These are phyloP conservation scores for Chenopodium berlandieri DNA, from an alignment of 148 eudicot species.

Conservation along the genomic window DNA sequence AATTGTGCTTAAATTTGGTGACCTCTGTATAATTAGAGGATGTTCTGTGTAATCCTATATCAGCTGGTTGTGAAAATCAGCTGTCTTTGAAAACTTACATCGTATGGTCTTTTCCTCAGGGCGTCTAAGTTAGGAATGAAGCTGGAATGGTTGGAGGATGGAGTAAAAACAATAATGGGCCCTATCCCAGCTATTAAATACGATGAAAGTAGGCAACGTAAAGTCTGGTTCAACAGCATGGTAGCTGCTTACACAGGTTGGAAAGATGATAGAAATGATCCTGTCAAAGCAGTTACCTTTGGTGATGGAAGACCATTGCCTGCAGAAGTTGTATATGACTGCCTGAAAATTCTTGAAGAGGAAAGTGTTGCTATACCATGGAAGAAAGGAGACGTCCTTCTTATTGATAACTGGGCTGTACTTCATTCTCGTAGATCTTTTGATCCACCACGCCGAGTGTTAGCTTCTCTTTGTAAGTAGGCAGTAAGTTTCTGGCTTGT, in stretches of 20 bases:
- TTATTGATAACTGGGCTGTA: constrained; percentile 82
- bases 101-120: constrained; percentile 33
- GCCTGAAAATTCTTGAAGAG: constrained; percentile 66
- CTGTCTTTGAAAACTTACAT: not conserved
- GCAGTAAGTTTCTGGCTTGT: not conserved
- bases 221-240: constrained; percentile 93
- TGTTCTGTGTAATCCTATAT: not conserved
- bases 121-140: constrained; percentile 78
- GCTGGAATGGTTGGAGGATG: constrained; percentile 77
- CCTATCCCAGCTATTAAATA: constrained; percentile 73
- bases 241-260: constrained; percentile 82
- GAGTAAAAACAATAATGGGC: constrained; percentile 76
- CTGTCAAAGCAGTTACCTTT: constrained; percentile 70
- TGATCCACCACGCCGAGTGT: constrained; percentile 71
- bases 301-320: constrained; percentile 88
- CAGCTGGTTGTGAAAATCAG: not conserved
- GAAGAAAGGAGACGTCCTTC: constrained; percentile 73
- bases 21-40: not conserved
- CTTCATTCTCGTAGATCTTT: constrained; percentile 79
- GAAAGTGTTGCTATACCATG: constrained; percentile 80
- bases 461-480: constrained; percentile 88
- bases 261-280: constrained; percentile 72
- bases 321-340: constrained; percentile 48
- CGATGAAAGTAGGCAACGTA: constrained; percentile 54
- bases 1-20: not conserved